Conservation (phyloP, 805 yeast genomes). For the Pichia scutulata region DNA sequence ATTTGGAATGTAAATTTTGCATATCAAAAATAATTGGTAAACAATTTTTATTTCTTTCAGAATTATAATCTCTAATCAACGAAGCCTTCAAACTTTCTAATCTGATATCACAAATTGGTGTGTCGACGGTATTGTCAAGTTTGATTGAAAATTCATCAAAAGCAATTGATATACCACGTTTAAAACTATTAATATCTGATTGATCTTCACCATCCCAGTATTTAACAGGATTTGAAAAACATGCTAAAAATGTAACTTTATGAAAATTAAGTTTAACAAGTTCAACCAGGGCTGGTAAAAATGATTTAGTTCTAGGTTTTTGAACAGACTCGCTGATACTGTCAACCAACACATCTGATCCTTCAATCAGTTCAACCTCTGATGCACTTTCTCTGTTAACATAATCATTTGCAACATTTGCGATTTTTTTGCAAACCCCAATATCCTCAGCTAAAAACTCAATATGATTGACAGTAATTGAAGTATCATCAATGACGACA, state of each 20-base stretch:
- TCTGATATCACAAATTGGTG: constrained; percentile 9
- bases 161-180: constrained; percentile 21
- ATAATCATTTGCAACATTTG: constrained; percentile 1
- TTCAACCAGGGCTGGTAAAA: constrained; percentile 12
- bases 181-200: constrained; percentile 20
- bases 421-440: constrained; percentile 11
- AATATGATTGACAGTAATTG: constrained; percentile 4
- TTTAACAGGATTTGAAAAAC: constrained; percentile 25
- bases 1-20: constrained; percentile 11
- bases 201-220: constrained; percentile 25
- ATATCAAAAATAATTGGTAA: constrained; percentile 11
- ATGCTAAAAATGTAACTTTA: constrained; percentile 17
- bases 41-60: constrained; percentile 7
- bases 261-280: constrained; percentile 9
- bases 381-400: neutral
- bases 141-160: constrained; percentile 2
- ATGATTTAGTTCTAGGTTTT: neutral
- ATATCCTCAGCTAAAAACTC: constrained; percentile 10
- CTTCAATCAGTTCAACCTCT: neutral
- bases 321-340: neutral
- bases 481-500: constrained; percentile 6
- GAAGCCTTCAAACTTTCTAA: constrained; percentile 8
- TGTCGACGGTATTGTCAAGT: constrained; percentile 11
- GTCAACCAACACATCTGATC: neutral
- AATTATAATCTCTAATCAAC: constrained; percentile 19